These are phyloP conservation scores for Apiotrichum siamense DNA, from an alignment of 1,284 basidiomycete genomes.

Conservation along the genomic window DNA sequence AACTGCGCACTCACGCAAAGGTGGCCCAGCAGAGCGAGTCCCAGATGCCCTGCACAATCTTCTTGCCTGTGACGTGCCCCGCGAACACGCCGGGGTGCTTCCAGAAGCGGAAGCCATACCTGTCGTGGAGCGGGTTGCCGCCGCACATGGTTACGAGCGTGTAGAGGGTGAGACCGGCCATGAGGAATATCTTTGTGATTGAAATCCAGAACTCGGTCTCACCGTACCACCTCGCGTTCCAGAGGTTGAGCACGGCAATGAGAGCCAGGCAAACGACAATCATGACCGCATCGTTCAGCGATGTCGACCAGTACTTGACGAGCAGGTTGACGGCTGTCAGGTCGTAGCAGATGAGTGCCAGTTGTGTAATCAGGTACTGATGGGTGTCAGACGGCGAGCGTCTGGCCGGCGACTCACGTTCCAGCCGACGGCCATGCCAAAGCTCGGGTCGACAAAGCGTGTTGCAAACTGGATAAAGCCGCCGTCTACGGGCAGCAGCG, in stretches of 20 bases:
- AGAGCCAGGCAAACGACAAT: slow-evolving; percentile 24
- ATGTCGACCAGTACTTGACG: slow-evolving; percentile 25
- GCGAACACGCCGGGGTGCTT: slow-evolving; percentile 31
- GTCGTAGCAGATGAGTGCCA: slow-evolving; percentile 23
- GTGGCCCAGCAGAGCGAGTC: slow-evolving; percentile 27
- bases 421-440: slow-evolving; percentile 23
- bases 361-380: slow-evolving; percentile 20
- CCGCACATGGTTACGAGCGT: slow-evolving; percentile 39
- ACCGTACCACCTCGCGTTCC: slow-evolving; percentile 23
- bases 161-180: slow-evolving; percentile 29
- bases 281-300: slow-evolving; percentile 28
- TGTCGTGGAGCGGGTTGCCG: slow-evolving; percentile 14
- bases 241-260: slow-evolving; percentile 24
- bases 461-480: slow-evolving; percentile 22
- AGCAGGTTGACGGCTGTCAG: slow-evolving; percentile 29
- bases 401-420: slow-evolving; percentile 1
- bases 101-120: slow-evolving; percentile 33
- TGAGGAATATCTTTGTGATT: slow-evolving; percentile 32
- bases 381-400: background rate
- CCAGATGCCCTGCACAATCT: slow-evolving; percentile 34
- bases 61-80: slow-evolving; percentile 14
- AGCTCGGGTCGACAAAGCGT: slow-evolving; percentile 20
- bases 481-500: slow-evolving; percentile 22
- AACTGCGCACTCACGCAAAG: slow-evolving; percentile 33
- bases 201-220: slow-evolving; percentile 35